phyloP scores from a whole-genome alignment of 345 rosid genomes.

The Moricandia arvensis region DNA sequence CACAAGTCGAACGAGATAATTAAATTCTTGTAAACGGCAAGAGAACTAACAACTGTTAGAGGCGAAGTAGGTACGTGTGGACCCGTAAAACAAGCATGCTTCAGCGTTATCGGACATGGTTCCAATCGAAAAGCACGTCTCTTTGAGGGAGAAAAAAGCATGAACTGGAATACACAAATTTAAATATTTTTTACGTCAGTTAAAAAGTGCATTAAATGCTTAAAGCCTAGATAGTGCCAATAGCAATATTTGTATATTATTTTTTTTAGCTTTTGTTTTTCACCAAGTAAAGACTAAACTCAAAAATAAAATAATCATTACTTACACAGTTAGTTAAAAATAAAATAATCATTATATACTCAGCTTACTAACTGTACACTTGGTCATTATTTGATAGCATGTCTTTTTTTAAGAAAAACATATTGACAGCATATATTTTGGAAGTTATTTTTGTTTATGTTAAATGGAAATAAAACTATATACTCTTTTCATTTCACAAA shows the following conservation, averaged over 20 bases:
- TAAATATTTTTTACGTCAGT: neutral
- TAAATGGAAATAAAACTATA: neutral
- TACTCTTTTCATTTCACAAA: neutral
- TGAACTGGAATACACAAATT: neutral
- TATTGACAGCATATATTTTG: neutral
- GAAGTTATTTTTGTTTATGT: neutral
- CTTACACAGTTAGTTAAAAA: neutral
- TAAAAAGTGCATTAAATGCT: neutral
- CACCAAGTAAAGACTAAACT: constrained; percentile 1
- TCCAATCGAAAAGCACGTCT: constrained; percentile 30
- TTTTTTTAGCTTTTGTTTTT: neutral
- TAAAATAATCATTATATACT: no score
- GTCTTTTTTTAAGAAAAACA: no score
- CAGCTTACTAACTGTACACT: neutral
- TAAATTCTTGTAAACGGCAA: neutral
- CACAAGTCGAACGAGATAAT: neutral
- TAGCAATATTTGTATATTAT: neutral
- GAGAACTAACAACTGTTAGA: neutral
- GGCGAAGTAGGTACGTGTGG: neutral
- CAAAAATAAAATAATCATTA: no score
- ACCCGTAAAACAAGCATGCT: constrained; percentile 17
- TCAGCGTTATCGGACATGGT: constrained; percentile 20
- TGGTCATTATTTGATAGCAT: neutral
- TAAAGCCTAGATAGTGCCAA: constrained; percentile 4
- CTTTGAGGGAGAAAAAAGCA: neutral